Base-by-base conservation (phyloP, 2,329 filamentous ascomycete species). In the Lithohypha guttulata region DNA sequence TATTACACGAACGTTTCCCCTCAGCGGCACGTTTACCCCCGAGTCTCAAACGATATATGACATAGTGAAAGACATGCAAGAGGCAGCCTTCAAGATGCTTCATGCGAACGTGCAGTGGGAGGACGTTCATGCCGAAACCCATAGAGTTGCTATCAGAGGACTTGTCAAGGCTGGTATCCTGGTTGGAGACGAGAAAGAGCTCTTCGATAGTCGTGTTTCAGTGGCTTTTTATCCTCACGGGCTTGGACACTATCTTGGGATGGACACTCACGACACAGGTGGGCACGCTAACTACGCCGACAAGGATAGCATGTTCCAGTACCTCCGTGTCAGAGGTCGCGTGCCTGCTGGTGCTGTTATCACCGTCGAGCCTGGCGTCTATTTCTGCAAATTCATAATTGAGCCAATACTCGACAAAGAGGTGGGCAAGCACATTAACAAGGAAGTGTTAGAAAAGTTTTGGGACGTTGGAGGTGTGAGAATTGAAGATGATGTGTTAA, bases 221-320 rank as follows among this genome's bases (percentile, higher is more conserved):
- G 77, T 81, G 17, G 87, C 86, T 2, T 95, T 95, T 66, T 84
- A 94, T 55, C 87, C 87, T 1, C 87, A 95, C 57, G 87, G 87
- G 0, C 65, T 95, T 1, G 87, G 87, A 0, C 87, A 95, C 60
- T 89, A 93, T 57, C 67, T 95, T 7, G 87, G 87, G 46, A 80
- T 95, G 71, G 87, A 95, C 57, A 93, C 86, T 2, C 87, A 95
- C 58, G 87, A 95, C 55, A 82, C 78, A 0, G 82, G 81, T 44
- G 84, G 83, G 15, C 78, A 85, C 57, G 69, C 82, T 23, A 81
- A 87, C 59, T 84, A 83, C 52, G 68, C 68, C 6, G 91, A 98
- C 56, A 66, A 72, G 43, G 87, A 98, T 57, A 67, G 74, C 23
- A 76, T 95, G 71, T 96, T 95, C 63, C 72, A 77, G 38, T 96